Evolutionary conservation across 306 rosid species (phyloP), one percentile per base, ranked within the genome.

Genomic region (Senna tora): DNA sequence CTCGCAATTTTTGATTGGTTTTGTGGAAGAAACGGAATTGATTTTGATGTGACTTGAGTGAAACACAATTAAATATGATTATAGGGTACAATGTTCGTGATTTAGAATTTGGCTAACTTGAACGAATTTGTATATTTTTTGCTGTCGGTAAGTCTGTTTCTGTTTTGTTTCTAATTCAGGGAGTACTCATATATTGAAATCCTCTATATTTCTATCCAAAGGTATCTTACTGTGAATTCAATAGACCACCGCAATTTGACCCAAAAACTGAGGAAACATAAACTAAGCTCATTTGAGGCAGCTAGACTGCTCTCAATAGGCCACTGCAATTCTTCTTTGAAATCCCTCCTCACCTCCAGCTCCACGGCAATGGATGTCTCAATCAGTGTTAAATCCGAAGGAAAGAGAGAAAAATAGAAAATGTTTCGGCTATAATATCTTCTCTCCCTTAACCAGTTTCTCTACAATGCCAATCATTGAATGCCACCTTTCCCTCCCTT

Each of bases 151-250:
- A 67, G 34, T 28, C 10, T 56, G 30, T 30, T 30, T 25, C 77
- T 65, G 45, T 30, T 49, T 11, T 60, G 55, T 65, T 9, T 33
- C 52, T 41, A 19, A 30, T 45, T 46, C 89, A 93, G 98, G 98
- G 80, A 64, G 82, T 69, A 61, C 85, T 34, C 67, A 67, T 74
- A 15, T 81, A 97, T 59, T 86, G 70, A 81, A 87, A 93, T 76
- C 88, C 77, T 9, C 69, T 89, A 53, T 86, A 59, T 89, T 93
- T 79, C 58, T 73, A 9, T 60, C 84, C 2, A 87, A 87, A 84
- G 98, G 98, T 93, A 73, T 58, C 12, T 33, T 33, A 12, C 20
- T 53, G 50, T 52, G 45, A 57, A n/a, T n/a, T n/a, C n/a, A n/a
- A 32, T 36, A 36, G 7, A 4, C 39, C 39, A 25, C 30, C 3